A percentile compares a stretch with the other conserved stretches of the same genome.
Evolutionary conservation across 768 basidiomycete genomes (phyloP).

Genomic region (Phlegmacium glaucopus): DNA sequence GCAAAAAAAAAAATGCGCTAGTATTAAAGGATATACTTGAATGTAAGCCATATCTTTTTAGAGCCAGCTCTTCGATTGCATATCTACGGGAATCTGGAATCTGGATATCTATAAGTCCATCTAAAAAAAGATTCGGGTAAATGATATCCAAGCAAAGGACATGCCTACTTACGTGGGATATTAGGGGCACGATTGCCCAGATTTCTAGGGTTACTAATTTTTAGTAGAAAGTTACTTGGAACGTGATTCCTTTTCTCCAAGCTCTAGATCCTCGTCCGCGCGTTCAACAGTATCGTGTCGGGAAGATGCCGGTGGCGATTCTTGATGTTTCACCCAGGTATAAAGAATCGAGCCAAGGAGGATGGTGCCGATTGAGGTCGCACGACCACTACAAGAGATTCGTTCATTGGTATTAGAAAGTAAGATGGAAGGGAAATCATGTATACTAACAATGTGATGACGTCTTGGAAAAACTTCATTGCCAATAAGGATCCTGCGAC

Average conservation of each 20-base stretch:
- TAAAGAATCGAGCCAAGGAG: conserved; percentile 81
- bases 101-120: no score
- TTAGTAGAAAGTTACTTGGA: neutral
- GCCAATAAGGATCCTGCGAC: conserved; percentile 88
- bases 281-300: conserved; percentile 49
- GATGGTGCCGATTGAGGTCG: conserved; percentile 76
- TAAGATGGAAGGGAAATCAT: neutral
- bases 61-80: no score
- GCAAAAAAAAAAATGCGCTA: no score
- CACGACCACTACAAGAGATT: conserved; percentile 59
- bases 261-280: conserved; percentile 45
- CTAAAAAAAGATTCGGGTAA: no score
- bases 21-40: no score
- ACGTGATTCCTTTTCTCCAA: conserved; percentile 6
- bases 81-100: no score
- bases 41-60: no score
- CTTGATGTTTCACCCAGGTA: conserved; percentile 83
- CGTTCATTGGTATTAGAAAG: neutral
- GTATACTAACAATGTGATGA: conserved; percentile 67
- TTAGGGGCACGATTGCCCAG: no score
- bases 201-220: no score
- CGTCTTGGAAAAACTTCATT: conserved; percentile 75
- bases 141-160: no score
- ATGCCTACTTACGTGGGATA: no score
- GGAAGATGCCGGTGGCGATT: conserved; percentile 42